phyloP scores from a whole-genome alignment of 2,329 filamentous ascomycete species.

The Aspergillus awamori region DNA sequence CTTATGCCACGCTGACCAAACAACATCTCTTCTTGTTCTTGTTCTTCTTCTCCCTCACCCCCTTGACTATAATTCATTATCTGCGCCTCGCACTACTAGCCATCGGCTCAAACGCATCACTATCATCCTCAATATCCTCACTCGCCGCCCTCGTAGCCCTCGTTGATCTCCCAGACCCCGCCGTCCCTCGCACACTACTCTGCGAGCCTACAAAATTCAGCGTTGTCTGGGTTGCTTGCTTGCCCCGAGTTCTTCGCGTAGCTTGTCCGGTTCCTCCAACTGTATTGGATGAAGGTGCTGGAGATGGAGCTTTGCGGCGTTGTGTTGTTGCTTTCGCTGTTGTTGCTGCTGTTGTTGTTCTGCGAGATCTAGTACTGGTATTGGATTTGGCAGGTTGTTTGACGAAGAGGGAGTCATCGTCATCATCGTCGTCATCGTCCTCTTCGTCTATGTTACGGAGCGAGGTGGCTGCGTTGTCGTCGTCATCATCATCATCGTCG shows the following conservation, averaged over 20 bases:
- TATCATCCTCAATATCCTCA: constrained; percentile 47
- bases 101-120: constrained; percentile 52
- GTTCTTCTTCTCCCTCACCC: too few species aligned
- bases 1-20: too few species aligned
- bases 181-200: constrained; percentile 30
- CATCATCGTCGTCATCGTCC: constrained; percentile 21
- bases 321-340: constrained; percentile 25
- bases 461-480: constrained; percentile 31
- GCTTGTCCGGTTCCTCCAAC: constrained; percentile 25
- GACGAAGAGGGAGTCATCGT: constrained; percentile 44
- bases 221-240: constrained; percentile 41
- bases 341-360: constrained; percentile 23
- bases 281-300: constrained; percentile 39
- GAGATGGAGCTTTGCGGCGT: constrained; percentile 33
- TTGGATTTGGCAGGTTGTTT: constrained; percentile 32
- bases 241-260: constrained; percentile 29
- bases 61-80: background rate
- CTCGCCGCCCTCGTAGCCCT: constrained; percentile 41
- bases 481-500: constrained; percentile 34
- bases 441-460: constrained; percentile 35
- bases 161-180: constrained; percentile 33
- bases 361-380: constrained; percentile 27
- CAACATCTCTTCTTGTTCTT: too few species aligned
- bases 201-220: constrained; percentile 48
- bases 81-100: constrained; percentile 29